phyloP scores from a whole-genome alignment of 2,329 filamentous ascomycete genomes.

The Fusarium sp. region DNA sequence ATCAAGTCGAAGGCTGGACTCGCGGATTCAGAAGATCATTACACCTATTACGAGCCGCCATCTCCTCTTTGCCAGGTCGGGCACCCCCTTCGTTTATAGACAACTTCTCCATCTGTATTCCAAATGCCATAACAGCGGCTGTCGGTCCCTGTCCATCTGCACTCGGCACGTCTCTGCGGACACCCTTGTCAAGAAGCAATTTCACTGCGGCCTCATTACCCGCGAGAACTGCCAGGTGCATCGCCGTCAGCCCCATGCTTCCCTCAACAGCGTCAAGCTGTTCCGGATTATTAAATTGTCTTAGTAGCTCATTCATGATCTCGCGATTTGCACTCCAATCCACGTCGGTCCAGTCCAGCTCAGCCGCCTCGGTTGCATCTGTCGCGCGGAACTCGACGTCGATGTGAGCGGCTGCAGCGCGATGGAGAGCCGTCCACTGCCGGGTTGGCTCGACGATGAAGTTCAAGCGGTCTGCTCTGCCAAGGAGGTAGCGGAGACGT shows the following conservation, averaged over 20 bases:
- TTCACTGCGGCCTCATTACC: background rate
- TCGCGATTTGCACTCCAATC: background rate
- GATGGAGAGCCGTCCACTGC: background rate
- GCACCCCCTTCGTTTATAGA: accelerated
- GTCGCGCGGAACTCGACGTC: background rate
- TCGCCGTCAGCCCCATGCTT: background rate
- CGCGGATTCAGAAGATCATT: background rate
- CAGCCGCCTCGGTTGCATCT: background rate
- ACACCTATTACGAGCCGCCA: background rate
- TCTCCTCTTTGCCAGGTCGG: background rate
- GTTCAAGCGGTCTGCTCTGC: background rate
- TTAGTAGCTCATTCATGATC: background rate
- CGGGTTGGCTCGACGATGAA: background rate
- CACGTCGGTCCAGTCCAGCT: background rate
- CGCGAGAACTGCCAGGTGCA: background rate
- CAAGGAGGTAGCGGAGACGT: background rate
- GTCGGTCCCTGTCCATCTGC: background rate
- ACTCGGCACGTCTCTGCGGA: background rate
- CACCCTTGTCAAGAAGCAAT: background rate
- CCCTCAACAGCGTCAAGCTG: background rate
- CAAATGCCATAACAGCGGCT: background rate
- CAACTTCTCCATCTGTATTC: background rate
- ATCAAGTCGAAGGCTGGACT: background rate
- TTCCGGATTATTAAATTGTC: accelerated
- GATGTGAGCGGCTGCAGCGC: background rate